These are phyloP conservation scores for Neofusicoccum sp. DNA, from an alignment of 2,329 filamentous ascomycete species.

Conservation along the genomic window DNA sequence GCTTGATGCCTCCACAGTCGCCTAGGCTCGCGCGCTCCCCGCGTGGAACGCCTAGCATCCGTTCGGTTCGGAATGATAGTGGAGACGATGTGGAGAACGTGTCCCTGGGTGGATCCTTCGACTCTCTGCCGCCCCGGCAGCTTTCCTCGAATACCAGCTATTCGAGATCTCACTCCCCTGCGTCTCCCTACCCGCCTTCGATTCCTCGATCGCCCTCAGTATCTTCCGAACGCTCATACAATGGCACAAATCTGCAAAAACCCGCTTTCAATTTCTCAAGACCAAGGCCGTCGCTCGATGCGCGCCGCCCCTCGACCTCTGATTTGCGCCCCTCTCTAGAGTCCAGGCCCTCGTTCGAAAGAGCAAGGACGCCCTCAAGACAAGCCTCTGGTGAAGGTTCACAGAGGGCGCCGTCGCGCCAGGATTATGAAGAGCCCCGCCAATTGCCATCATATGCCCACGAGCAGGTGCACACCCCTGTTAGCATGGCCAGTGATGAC, in stretches of 20 bases:
- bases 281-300: slow-evolving; percentile 61
- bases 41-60: slow-evolving; percentile 46
- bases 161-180: slow-evolving; percentile 62
- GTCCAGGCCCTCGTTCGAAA: slow-evolving; percentile 38
- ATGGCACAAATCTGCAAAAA: slow-evolving; percentile 60
- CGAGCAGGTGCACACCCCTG: slow-evolving; percentile 68
- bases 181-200: slow-evolving; percentile 62
- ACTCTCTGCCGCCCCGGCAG: slow-evolving; percentile 71
- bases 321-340: slow-evolving; percentile 47
- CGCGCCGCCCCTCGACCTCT: slow-evolving; percentile 3
- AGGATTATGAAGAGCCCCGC: slow-evolving; percentile 42
- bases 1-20: slow-evolving; percentile 41
- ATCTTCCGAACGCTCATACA: slow-evolving; percentile 76
- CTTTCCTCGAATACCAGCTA: slow-evolving; percentile 71
- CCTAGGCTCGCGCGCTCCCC: slow-evolving; percentile 40
- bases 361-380: slow-evolving; percentile 30
- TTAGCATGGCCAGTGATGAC: slow-evolving; percentile 72
- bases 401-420: slow-evolving; percentile 40
- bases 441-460: slow-evolving; percentile 65
- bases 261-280: slow-evolving; percentile 93
- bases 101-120: slow-evolving; percentile 60
- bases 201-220: slow-evolving; percentile 79
- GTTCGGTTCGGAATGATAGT: slow-evolving; percentile 52
- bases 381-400: slow-evolving; percentile 43
- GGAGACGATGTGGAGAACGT: slow-evolving; percentile 72